Conservation (phyloP, 1,139 yeast genomes). For the Suhomyces bokatorum region DNA sequence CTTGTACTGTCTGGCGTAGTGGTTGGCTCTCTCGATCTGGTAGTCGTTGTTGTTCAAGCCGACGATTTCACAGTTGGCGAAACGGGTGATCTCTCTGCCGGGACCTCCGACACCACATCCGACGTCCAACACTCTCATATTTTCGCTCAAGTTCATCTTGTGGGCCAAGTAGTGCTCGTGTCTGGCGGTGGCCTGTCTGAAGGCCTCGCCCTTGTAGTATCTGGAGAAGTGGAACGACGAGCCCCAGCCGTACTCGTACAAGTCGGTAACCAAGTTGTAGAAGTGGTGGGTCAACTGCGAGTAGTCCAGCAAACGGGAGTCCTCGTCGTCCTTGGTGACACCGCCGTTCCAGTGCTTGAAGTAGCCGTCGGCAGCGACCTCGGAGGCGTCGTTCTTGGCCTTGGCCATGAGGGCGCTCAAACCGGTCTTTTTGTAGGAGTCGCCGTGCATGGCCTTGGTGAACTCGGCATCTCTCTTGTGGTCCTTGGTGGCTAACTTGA, state of each 20-base stretch:
- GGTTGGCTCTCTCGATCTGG: constrained; percentile 89
- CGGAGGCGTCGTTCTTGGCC: constrained; percentile 71
- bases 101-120: constrained; percentile 99
- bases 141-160: constrained; percentile 76
- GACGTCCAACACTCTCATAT: constrained; percentile 90
- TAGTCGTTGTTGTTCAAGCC: constrained; percentile 97
- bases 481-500: constrained; percentile 36
- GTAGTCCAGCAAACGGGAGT: constrained; percentile 77
- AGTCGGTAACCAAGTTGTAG: constrained; percentile 94
- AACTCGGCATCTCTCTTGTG: constrained; percentile 59
- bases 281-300: constrained; percentile 91
- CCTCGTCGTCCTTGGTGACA: constrained; percentile 74
- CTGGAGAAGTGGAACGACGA: constrained; percentile 97
- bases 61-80: constrained; percentile 81
- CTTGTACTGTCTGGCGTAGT: constrained; percentile 67
- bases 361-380: constrained; percentile 84
- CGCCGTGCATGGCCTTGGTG: constrained; percentile 86
- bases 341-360: constrained; percentile 96
- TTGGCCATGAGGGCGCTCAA: constrained; percentile 75
- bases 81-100: constrained; percentile 91
- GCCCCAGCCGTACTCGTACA: constrained; percentile 98
- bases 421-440: constrained; percentile 66
- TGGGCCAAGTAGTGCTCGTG: constrained; percentile 94
- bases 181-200: constrained; percentile 92
- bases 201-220: constrained; percentile 90